Evolutionary conservation across 163 green algal genomes (phyloP).

Genomic region (Scenedesmus sp.): DNA sequence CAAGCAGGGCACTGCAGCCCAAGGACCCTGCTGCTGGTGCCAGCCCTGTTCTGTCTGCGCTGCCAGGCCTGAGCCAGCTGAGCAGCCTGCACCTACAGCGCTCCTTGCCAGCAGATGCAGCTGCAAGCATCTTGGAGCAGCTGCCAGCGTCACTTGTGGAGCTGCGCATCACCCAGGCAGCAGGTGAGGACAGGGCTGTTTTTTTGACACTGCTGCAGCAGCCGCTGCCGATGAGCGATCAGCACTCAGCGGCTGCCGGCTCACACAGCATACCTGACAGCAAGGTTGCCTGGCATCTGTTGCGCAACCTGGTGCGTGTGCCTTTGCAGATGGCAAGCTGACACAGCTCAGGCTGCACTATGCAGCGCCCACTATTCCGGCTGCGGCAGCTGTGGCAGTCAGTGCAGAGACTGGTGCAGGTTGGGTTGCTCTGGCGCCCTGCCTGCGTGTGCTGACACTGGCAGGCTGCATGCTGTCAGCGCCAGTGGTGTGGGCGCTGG

Average conservation of each 20-base stretch:
- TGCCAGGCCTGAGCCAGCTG: background rate
- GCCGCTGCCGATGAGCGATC: no score
- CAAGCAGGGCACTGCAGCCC: background rate
- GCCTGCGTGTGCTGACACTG: background rate
- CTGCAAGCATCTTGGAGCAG: background rate
- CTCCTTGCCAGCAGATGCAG: background rate
- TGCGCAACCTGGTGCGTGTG: background rate
- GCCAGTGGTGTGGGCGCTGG: background rate
- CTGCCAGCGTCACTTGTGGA: background rate
- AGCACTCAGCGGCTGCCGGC: background rate
- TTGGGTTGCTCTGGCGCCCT: background rate
- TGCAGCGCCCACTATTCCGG: background rate
- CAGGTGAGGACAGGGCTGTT: background rate
- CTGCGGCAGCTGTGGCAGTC: background rate
- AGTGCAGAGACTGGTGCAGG: background rate
- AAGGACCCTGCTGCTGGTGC: background rate
- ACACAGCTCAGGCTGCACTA: background rate
- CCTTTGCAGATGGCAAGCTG: background rate
- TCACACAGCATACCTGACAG: background rate
- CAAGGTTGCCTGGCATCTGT: background rate
- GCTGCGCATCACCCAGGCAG: background rate
- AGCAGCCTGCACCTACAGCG: background rate
- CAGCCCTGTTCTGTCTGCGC: background rate
- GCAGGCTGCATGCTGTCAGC: background rate
- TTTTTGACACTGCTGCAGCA: background rate